These are phyloP conservation scores for Vararia minispora DNA, from an alignment of 768 basidiomycete species.

Conservation along the genomic window DNA sequence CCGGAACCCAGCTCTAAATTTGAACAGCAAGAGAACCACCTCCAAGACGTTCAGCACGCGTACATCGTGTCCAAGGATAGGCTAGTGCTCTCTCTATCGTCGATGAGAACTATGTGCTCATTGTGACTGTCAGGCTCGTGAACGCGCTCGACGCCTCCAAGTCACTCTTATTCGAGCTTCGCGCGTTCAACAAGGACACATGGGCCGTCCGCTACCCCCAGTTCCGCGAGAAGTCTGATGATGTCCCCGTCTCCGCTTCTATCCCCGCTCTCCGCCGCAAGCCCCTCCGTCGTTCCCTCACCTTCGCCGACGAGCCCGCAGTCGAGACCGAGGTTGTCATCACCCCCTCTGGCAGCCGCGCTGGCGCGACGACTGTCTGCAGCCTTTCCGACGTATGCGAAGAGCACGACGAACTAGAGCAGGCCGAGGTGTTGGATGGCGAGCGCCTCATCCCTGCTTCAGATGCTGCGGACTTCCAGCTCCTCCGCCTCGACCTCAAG, in stretches of 20 bases:
- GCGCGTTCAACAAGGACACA: slow-evolving; percentile 71
- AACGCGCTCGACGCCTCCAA: slow-evolving; percentile 68
- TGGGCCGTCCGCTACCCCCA: slow-evolving; percentile 89
- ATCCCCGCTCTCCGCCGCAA: slow-evolving; percentile 28
- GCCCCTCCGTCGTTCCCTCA: slow-evolving; percentile 53
- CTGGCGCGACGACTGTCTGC: slow-evolving; percentile 50
- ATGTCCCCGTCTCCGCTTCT: slow-evolving; percentile 17
- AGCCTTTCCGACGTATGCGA: slow-evolving; percentile 33
- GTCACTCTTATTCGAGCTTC: slow-evolving; percentile 55
- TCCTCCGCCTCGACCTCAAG: slow-evolving; percentile 88
- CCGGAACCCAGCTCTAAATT: background rate
- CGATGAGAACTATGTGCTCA: background rate
- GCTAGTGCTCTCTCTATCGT: slow-evolving; percentile 2
- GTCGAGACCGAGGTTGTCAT: slow-evolving; percentile 57
- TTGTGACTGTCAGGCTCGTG: slow-evolving; percentile 50
- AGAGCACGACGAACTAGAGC: slow-evolving; percentile 26
- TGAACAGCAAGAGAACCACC: background rate
- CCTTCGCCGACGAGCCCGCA: slow-evolving; percentile 77
- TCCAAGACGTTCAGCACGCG: slow-evolving; percentile 4
- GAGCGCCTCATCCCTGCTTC: slow-evolving; percentile 28
- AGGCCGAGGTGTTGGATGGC: slow-evolving; percentile 16
- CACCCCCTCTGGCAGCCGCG: slow-evolving; percentile 34
- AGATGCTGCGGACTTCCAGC: slow-evolving; percentile 58
- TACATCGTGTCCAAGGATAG: slow-evolving; percentile 11
- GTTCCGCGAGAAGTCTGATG: slow-evolving; percentile 36